These are phyloP conservation scores for Clarireedia hainanense DNA, from an alignment of 2,329 filamentous ascomycete species.

Conservation along the genomic window DNA sequence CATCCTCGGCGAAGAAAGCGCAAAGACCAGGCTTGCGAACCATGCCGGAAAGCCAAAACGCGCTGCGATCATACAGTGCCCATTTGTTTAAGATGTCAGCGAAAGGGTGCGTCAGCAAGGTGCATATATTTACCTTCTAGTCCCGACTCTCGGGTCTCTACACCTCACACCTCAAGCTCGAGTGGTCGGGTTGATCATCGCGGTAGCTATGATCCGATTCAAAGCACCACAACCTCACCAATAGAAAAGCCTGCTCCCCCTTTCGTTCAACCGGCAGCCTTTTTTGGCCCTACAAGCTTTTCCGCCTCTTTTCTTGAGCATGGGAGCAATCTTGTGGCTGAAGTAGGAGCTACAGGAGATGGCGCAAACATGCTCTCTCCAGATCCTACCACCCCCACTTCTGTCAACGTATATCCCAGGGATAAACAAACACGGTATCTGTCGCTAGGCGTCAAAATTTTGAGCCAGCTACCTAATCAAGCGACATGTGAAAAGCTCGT, in stretches of 20 bases:
- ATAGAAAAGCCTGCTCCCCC: background rate
- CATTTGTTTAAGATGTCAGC: background rate
- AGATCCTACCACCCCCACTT: background rate
- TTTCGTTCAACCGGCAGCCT: background rate
- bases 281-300: constrained; percentile 1
- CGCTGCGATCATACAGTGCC: background rate
- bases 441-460: background rate
- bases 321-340: background rate
- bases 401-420: background rate
- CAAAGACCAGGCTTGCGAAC: constrained; percentile 1
- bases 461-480: background rate
- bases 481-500: background rate
- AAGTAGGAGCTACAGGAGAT: background rate
- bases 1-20: background rate
- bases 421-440: background rate
- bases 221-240: background rate
- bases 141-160: background rate
- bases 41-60: background rate
- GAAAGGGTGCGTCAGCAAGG: background rate
- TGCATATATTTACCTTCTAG: background rate
- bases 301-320: background rate
- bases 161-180: background rate
- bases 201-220: background rate
- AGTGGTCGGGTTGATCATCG: background rate
- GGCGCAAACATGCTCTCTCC: background rate